A percentile compares a stretch with the other conserved stretches of the same genome.
phyloP scores from a whole-genome alignment of 345 rosid species.

The Kernera saxatilis region DNA sequence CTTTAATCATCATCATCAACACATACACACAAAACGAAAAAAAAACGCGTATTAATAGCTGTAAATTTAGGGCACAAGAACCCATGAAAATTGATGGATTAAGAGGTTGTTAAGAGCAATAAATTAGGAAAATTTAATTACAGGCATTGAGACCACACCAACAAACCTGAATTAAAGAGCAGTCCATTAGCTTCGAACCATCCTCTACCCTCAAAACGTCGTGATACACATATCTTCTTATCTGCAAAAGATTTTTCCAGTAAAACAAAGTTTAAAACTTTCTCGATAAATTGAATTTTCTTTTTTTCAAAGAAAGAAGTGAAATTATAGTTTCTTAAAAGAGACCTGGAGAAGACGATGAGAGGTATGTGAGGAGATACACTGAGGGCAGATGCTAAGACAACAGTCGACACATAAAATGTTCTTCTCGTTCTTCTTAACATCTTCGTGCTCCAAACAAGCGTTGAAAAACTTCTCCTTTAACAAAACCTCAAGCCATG shows the following conservation, averaged over 20 bases:
- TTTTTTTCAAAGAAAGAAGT: background rate
- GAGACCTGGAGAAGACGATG: conserved; percentile 77
- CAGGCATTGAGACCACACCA: background rate
- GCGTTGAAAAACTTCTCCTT: conserved; percentile 82
- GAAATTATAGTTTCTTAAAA: background rate
- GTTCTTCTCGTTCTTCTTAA: conserved; percentile 79
- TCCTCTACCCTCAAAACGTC: conserved; percentile 74
- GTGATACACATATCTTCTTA: conserved; percentile 80
- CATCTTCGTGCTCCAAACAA: conserved; percentile 55
- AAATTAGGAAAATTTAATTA: background rate
- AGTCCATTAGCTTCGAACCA: conserved; percentile 65
- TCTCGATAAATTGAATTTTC: background rate
- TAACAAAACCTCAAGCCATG: conserved; percentile 49
- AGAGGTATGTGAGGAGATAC: conserved; percentile 55
- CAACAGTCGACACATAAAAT: conserved; percentile 78
- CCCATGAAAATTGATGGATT: background rate
- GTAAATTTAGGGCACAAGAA: conserved; percentile 17
- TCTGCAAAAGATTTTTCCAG: conserved; percentile 35
- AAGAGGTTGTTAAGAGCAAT: background rate
- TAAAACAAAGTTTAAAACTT: background rate
- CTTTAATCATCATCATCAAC: conserved; percentile 33
- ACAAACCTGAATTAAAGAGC: conserved; percentile 65
- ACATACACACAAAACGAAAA: background rate
- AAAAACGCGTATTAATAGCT: background rate
- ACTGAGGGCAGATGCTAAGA: conserved; percentile 73